Conservation (phyloP, 108 stramenopile genomes). For the Schizochytrium sp. region DNA sequence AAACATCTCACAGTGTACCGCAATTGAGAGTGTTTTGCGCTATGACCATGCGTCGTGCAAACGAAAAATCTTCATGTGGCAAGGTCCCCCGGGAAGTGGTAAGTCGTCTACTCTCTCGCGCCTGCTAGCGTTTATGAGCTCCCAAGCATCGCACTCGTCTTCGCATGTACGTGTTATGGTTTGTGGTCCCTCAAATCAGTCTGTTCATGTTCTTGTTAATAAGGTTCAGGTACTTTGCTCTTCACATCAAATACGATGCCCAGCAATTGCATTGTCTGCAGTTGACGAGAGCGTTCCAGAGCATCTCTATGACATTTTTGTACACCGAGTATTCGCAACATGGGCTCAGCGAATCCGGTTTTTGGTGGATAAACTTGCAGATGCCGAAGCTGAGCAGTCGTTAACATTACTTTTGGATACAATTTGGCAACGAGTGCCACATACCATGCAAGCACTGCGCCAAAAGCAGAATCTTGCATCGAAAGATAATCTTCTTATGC, state of each 20-base stretch:
- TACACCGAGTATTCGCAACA: neutral
- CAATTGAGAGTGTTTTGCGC: neutral
- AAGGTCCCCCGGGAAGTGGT: slow-evolving; percentile 67
- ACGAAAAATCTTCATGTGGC: slow-evolving; percentile 29
- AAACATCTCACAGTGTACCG: neutral
- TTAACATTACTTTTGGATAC: neutral
- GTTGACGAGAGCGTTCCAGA: neutral
- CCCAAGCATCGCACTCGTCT: neutral
- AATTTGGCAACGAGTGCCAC: neutral
- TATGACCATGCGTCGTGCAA: neutral
- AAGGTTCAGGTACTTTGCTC: neutral
- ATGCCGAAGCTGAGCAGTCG: neutral
- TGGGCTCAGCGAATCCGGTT: neutral
- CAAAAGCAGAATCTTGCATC: neutral
- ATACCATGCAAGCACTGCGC: neutral
- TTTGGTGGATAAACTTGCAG: neutral
- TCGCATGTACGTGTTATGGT: neutral
- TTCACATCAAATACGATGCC: neutral
- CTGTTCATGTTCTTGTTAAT: slow-evolving; percentile 34
- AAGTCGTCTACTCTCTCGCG: slow-evolving; percentile 60
- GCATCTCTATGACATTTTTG: neutral
- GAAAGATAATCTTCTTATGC: neutral
- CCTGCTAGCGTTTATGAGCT: slow-evolving; percentile 1
- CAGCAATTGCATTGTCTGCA: neutral
- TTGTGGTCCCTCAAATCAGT: slow-evolving; percentile 52